A percentile compares a stretch with the other conserved stretches of the same genome.
Evolutionary conservation across 2,329 filamentous ascomycete species (phyloP).

Genomic region (Celoporthe dispersa): DNA sequence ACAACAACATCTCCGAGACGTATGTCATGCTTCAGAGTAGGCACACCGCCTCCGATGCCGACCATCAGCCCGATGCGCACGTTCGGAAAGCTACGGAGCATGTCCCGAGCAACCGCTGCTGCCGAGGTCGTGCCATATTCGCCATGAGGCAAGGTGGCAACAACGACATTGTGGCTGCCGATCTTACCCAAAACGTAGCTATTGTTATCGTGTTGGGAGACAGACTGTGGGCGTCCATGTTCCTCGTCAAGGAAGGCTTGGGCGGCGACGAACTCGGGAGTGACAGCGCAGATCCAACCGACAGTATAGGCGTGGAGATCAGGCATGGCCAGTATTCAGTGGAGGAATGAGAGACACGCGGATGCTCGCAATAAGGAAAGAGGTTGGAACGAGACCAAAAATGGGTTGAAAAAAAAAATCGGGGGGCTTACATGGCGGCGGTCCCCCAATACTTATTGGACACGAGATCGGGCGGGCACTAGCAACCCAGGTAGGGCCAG

Average conservation of each 20-base stretch:
- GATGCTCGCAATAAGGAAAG: too few species aligned
- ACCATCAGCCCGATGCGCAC: slow-evolving; percentile 40
- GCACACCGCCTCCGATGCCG: slow-evolving; percentile 41
- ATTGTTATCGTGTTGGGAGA: slow-evolving; percentile 33
- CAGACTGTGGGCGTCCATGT: background rate
- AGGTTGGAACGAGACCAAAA: too few species aligned
- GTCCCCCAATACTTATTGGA: too few species aligned
- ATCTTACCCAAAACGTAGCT: slow-evolving; percentile 41
- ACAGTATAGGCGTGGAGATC: too few species aligned
- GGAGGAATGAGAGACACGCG: too few species aligned
- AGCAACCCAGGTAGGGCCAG: too few species aligned
- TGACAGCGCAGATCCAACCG: slow-evolving; percentile 26
- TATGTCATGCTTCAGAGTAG: slow-evolving; percentile 36
- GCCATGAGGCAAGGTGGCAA: slow-evolving; percentile 36
- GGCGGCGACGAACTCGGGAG: slow-evolving; percentile 15
- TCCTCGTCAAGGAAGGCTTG: slow-evolving; percentile 15
- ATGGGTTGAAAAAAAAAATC: too few species aligned
- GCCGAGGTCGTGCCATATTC: slow-evolving; percentile 36
- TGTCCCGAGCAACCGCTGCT: slow-evolving; percentile 37
- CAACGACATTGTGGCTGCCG: slow-evolving; percentile 42
- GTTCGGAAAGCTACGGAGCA: slow-evolving; percentile 38
- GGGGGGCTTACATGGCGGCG: too few species aligned
- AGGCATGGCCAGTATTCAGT: too few species aligned
- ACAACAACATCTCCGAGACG: slow-evolving; percentile 42
- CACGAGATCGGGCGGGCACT: too few species aligned